phyloP scores from a whole-genome alignment of 2,329 filamentous ascomycete genomes.

The Hortaea werneckii region DNA sequence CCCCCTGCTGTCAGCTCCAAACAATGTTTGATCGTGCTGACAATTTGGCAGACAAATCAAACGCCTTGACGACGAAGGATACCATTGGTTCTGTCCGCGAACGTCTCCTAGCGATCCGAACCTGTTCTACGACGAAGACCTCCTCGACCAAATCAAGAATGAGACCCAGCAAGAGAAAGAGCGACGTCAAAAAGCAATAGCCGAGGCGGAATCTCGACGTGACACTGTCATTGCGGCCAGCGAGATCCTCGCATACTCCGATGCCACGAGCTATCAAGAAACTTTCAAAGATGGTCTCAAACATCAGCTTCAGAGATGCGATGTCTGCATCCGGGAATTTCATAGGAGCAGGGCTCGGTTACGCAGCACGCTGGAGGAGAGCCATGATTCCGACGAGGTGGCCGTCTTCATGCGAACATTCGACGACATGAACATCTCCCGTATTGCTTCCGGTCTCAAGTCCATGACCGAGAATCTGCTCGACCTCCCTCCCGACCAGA shows the following conservation, averaged over 20 bases:
- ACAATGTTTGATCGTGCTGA: not conserved
- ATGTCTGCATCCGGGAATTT: conserved; percentile 41
- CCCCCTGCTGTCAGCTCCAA: not conserved
- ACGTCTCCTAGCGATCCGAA: conserved; percentile 23
- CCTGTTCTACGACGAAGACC: conserved; percentile 37
- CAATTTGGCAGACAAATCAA: conserved; percentile 7
- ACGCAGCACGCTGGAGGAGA: conserved; percentile 29
- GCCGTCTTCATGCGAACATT: conserved; percentile 33
- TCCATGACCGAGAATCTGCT: conserved; percentile 30
- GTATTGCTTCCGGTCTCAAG: conserved; percentile 35
- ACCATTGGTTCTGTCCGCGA: conserved; percentile 42
- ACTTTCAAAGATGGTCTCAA: conserved; percentile 31
- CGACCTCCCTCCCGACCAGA: conserved; percentile 39
- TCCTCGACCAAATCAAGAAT: conserved; percentile 13
- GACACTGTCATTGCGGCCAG: conserved; percentile 32
- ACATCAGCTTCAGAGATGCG: conserved; percentile 35
- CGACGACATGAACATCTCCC: conserved; percentile 35
- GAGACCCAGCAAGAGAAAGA: conserved; percentile 20
- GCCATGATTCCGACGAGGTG: conserved; percentile 37
- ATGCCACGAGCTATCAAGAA: conserved; percentile 34
- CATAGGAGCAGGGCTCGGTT: conserved; percentile 35
- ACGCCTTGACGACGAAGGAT: conserved; percentile 18
- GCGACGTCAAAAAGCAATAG: conserved; percentile 22
- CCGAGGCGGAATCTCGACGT: conserved; percentile 31
- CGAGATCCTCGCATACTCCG: conserved; percentile 37